Conservation (phyloP, 2,329 filamentous ascomycete species). For the Pseudopithomyces maydicus region DNA sequence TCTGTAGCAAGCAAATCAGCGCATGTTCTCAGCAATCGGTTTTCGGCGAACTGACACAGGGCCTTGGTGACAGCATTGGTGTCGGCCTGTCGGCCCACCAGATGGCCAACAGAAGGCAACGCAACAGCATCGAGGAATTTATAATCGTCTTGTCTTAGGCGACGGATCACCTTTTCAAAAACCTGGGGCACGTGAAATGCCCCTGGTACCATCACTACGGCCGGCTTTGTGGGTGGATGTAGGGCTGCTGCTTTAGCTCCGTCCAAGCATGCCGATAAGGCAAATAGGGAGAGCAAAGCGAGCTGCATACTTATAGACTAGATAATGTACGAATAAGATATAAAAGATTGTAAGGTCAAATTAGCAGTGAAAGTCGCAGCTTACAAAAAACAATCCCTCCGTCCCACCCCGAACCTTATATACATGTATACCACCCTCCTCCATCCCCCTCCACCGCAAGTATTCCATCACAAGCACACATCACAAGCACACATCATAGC, state of each 20-base stretch:
- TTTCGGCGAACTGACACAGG: constrained; percentile 3
- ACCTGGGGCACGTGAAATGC: constrained; percentile 29
- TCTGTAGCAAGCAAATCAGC: background rate
- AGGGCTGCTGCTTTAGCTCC: background rate
- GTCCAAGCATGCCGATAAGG: background rate
- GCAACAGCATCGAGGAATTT: constrained; percentile 16
- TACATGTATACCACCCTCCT: too few relatives aligned
- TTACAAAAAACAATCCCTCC: too few relatives aligned
- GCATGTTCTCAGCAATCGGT: background rate
- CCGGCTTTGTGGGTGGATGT: background rate
- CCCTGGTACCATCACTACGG: constrained; percentile 21
- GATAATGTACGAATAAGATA: background rate
- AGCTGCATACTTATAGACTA: background rate
- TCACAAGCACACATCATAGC: too few relatives aligned
- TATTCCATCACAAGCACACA: too few relatives aligned
- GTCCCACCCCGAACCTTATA: too few relatives aligned
- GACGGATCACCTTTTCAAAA: constrained; percentile 20
- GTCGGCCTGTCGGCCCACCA: constrained; percentile 22
- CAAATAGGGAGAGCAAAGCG: background rate
- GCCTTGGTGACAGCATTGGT: constrained; percentile 17
- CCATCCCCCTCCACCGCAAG: too few relatives aligned
- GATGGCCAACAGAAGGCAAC: constrained; percentile 27
- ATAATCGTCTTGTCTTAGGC: constrained; percentile 21
- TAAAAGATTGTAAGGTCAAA: too few relatives aligned
- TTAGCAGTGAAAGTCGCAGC: too few relatives aligned